Base-by-base conservation (phyloP, 2,329 filamentous ascomycete species). In the Hypomyces perniciosus region DNA sequence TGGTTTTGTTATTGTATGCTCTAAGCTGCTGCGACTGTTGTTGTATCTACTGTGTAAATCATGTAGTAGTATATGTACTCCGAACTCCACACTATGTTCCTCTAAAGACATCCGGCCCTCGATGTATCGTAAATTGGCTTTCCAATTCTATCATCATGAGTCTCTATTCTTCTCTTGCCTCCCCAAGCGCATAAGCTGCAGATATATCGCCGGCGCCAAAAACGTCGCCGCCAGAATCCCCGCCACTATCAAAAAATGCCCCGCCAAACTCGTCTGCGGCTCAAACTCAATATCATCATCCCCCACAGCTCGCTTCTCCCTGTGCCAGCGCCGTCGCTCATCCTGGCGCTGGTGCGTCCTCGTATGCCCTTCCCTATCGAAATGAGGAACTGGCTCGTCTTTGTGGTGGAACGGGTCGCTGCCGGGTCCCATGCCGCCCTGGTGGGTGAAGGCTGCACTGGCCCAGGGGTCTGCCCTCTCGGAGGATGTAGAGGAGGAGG, bases 341-440 rank as follows among this genome's bases (percentile, higher is more conserved):
- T 88, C 80, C 59, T 86, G 76, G 33, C 77, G 73, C 45, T 78
- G 74, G 56, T 95, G 89, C 53, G 89, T 95, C 55, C 81, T 76
- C 60, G 83, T 81, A 68, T 96, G 91, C 8, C 78, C 76, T 39
- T 71, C 74, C 38, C 80, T 79, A 70, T 97, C 85, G 59, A 96
- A 99, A 70, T 96, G 88, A 57, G 83, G 81, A 9, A 43, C 38
- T n/a, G 44, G 74, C 33, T 83, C 75, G 50, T 80, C 72, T 31
- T 72, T 67, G 46, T 68, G 62, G 1, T 65, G 61, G 56, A 70
- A 78, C 5, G 75, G 73, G 38, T 75, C 69, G 51, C 79, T 76
- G 0, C 81, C 84, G 2, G 76, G 75, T 0, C 81, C 81, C 73
- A 85, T 85, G 0, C 84, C 84, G 13, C 59, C 60, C 42, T 62